Base-by-base conservation (phyloP, 495 filamentous ascomycete genomes). In the Tuber aestivum region DNA sequence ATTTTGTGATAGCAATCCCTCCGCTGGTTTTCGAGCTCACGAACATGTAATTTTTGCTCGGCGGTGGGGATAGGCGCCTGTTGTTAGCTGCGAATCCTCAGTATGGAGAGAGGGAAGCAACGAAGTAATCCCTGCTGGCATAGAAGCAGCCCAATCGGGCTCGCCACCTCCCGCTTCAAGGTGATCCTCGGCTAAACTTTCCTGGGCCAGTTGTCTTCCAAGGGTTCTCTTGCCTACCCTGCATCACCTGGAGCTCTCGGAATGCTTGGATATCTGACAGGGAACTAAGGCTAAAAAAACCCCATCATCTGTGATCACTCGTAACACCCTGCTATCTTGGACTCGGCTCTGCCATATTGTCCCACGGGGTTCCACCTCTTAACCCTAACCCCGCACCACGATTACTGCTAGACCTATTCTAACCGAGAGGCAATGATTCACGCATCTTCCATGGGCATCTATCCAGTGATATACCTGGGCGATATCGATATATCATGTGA, bases 401-500 rank as follows among this genome's bases (percentile, higher is more conserved):
- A 27, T 27, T 32, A 3, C 3, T 10, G n/a, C 21, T n/a, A 10
- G 48, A 1, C 7, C n/a, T 0, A 3, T 23, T n/a, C 21, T 12
- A n/a, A n/a, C 48, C 38, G 38, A 40, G 38, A 7, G 42, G 1
- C 1, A 16, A 20, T 44, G 18, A 44, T 2, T n/a, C 21, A n/a
- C 1, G 23, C 0, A 1, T n/a, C 7, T 12, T n/a, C 21, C 23
- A 50, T 2, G 23, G 23, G 8, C 8, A n/a, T 10, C 5, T 3
- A 50, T 10, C 5, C 6, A 50, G 8, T n/a, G 23, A n/a, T 50
- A 8, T 8, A n/a, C 16, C 2, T 5, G 42, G 0, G n/a, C 7
- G n/a, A 2, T 14, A 27, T 2, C n/a, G n/a, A n/a, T 32, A 5
- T 0, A 2, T 23, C 10, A n/a, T n/a, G n/a, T 5, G 1, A 4